A percentile compares a stretch with the other conserved stretches of the same genome.
Conservation (phyloP, 108 stramenopile species). For the Pseudonitzschia multistriata region DNA sequence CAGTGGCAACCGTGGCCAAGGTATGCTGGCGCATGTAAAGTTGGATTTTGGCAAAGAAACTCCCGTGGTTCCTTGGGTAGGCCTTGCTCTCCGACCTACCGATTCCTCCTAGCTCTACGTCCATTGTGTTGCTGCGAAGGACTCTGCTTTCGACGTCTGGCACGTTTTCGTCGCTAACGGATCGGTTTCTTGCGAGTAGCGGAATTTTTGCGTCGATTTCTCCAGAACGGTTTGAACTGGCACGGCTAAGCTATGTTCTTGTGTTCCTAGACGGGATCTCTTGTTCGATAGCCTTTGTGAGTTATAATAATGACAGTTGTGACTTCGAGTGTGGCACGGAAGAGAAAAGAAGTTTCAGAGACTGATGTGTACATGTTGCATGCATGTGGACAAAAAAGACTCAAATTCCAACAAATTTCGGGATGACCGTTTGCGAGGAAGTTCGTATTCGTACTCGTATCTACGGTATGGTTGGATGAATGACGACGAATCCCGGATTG, state of each 20-base stretch:
- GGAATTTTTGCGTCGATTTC: conserved; percentile 7
- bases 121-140: not conserved
- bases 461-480: no score
- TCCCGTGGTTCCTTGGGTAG: conserved; percentile 41
- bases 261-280: not conserved
- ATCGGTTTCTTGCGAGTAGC: conserved; percentile 5
- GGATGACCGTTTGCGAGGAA: no score
- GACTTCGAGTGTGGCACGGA: no score
- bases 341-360: no score
- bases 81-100: conserved; percentile 67
- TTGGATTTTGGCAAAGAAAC: conserved; percentile 34
- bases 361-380: no score
- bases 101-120: not conserved
- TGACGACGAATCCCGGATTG: no score
- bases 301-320: not conserved
- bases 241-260: not conserved
- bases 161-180: not conserved
- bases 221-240: not conserved
- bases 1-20: conserved; percentile 31
- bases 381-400: no score
- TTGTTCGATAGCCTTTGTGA: not conserved
- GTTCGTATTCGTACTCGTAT: no score
- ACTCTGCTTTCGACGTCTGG: not conserved
- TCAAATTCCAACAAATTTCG: no score
- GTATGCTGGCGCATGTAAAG: conserved; percentile 38